phyloP scores from a whole-genome alignment of 495 filamentous ascomycete genomes.

The Saxispiralis lemnorum region DNA sequence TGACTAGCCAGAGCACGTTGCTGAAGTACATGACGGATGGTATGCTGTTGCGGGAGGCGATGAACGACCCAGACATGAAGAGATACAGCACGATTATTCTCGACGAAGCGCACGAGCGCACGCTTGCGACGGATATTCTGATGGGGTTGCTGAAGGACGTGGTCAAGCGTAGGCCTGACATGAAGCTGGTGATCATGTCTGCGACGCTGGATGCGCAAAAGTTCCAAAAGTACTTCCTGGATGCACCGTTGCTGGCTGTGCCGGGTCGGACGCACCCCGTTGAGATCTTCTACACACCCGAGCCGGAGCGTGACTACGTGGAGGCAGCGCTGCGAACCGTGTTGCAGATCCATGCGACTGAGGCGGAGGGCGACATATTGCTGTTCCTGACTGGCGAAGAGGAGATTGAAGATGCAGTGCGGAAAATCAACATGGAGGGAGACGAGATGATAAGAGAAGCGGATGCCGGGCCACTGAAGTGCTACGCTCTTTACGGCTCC shows the following conservation, averaged over 20 bases:
- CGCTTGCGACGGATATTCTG: slow-evolving; percentile 94
- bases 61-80: slow-evolving; percentile 82
- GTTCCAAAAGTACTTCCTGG: slow-evolving; percentile 86
- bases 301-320: slow-evolving; percentile 91
- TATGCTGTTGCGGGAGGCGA: slow-evolving; percentile 94
- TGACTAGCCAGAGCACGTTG: slow-evolving; percentile 74
- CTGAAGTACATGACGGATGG: slow-evolving; percentile 99
- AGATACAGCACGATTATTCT: slow-evolving; percentile 97
- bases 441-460: slow-evolving; percentile 82
- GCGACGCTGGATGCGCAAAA: slow-evolving; percentile 94
- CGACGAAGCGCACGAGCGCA: slow-evolving; percentile 95
- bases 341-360: slow-evolving; percentile 83
- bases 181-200: slow-evolving; percentile 89
- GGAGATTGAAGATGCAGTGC: slow-evolving; percentile 91
- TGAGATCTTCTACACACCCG: slow-evolving; percentile 95
- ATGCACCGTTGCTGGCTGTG: slow-evolving; percentile 82
- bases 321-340: slow-evolving; percentile 89
- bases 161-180: slow-evolving; percentile 62
- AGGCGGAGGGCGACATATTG: slow-evolving; percentile 85
- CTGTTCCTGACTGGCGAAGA: slow-evolving; percentile 96
- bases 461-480: slow-evolving; percentile 72
- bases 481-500: slow-evolving; percentile 89
- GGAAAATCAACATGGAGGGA: slow-evolving; percentile 76
- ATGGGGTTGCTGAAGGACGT: slow-evolving; percentile 93
- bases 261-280: slow-evolving; percentile 92